Conservation (phyloP, 805 yeast species). For the Candida suzukii region DNA sequence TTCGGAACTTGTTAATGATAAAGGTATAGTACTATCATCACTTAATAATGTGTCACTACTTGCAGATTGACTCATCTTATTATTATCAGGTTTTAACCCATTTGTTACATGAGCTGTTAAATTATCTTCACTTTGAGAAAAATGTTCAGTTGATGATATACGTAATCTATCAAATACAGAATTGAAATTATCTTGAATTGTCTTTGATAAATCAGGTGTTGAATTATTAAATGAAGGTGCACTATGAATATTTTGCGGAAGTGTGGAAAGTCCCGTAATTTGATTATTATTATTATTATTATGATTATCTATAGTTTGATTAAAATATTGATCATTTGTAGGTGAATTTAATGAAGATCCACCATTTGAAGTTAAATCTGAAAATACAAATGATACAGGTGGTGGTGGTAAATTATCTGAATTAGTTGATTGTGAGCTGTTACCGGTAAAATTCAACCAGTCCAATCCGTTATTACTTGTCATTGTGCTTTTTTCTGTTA, state of each 20-base stretch:
- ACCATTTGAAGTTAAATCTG: constrained; percentile 6
- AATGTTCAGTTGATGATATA: constrained; percentile 10
- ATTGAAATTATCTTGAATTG: constrained; percentile 11
- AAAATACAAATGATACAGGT: constrained; percentile 40
- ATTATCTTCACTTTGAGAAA: constrained; percentile 13
- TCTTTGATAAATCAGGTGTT: neutral
- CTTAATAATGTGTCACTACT: constrained; percentile 21
- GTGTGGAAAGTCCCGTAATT: neutral
- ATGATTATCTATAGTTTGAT: no score
- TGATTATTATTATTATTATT: no score
- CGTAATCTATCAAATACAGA: constrained; percentile 13
- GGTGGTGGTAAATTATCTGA: constrained; percentile 30
- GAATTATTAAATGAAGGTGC: neutral
- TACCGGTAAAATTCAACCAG: constrained; percentile 16
- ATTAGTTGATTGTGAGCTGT: neutral
- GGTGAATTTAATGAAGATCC: no score
- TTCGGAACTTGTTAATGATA: constrained; percentile 59
- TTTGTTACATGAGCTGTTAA: neutral
- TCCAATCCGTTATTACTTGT: constrained; percentile 10
- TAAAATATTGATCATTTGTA: no score
- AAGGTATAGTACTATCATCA: constrained; percentile 43
- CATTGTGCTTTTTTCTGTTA: no score
- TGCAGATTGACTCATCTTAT: constrained; percentile 4
- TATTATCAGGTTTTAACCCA: neutral
- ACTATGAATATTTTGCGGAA: no score